These are phyloP conservation scores for Turritis glabra DNA, from an alignment of 345 rosid genomes.

Conservation along the genomic window DNA sequence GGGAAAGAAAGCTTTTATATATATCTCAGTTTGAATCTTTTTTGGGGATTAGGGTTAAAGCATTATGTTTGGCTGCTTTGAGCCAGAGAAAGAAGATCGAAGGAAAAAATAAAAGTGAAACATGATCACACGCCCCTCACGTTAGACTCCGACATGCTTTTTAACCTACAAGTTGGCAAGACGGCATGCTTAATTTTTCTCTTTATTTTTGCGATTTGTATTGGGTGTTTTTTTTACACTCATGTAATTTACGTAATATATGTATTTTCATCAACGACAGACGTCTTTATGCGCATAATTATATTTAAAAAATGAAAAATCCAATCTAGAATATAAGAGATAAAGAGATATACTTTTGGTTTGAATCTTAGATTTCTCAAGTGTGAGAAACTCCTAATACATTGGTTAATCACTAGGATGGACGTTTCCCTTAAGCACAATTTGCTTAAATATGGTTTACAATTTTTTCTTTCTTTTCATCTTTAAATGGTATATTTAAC, in stretches of 20 bases:
- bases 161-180: conserved; percentile 2
- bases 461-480: too few species aligned
- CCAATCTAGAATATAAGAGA: too few species aligned
- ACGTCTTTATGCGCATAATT: too few species aligned
- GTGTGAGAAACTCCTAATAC: neutral
- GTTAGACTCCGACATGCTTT: conserved; percentile 38
- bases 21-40: conserved; percentile 9
- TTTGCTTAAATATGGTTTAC: too few species aligned
- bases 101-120: neutral
- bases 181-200: neutral
- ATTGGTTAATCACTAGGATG: too few species aligned
- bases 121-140: conserved; percentile 37
- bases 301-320: too few species aligned
- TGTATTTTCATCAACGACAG: too few species aligned
- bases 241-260: too few species aligned
- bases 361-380: neutral
- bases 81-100: neutral
- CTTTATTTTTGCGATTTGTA: too few species aligned
- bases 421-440: too few species aligned
- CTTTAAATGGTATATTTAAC: too few species aligned
- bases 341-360: neutral
- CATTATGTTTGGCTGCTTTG: conserved; percentile 33
- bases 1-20: neutral
- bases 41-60: conserved; percentile 7
- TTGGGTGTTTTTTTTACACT: neutral